Conservation (phyloP, 305 asterid genomes). For the Galium porrigens region DNA sequence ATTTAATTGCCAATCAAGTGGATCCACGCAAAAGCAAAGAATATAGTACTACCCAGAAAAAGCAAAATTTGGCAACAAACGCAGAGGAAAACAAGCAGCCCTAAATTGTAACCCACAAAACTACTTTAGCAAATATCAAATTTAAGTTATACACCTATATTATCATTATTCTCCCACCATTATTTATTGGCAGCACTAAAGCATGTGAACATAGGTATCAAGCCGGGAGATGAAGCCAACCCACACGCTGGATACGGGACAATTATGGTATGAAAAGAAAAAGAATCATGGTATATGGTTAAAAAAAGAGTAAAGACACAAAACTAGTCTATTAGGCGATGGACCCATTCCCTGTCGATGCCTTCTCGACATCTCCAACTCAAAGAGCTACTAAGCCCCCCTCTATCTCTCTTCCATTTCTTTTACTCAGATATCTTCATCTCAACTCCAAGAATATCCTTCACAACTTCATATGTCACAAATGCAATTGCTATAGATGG, state of each 20-base stretch:
- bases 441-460: slow-evolving; percentile 62
- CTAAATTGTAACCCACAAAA: not conserved
- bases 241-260: not conserved
- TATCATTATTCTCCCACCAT: slow-evolving; percentile 6
- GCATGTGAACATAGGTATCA: slow-evolving; percentile 11
- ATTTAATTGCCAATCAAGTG: not conserved
- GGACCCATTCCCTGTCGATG: slow-evolving; percentile 6
- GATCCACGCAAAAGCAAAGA: not conserved
- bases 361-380: slow-evolving; percentile 7
- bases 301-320: not conserved
- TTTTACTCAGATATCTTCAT: slow-evolving; percentile 61
- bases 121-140: not conserved
- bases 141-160: slow-evolving; percentile 2
- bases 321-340: not conserved
- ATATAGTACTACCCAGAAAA: not conserved
- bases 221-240: slow-evolving; percentile 4
- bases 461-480: slow-evolving; percentile 84
- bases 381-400: slow-evolving; percentile 10
- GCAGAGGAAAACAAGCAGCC: not conserved
- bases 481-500: slow-evolving; percentile 87
- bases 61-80: not conserved
- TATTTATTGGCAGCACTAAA: slow-evolving; percentile 14
- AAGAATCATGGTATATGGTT: not conserved
- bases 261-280: not conserved
- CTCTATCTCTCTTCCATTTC: slow-evolving; percentile 11